Evolutionary conservation across 768 basidiomycete species (phyloP).

Genomic region (Pisolithus tinctorius): DNA sequence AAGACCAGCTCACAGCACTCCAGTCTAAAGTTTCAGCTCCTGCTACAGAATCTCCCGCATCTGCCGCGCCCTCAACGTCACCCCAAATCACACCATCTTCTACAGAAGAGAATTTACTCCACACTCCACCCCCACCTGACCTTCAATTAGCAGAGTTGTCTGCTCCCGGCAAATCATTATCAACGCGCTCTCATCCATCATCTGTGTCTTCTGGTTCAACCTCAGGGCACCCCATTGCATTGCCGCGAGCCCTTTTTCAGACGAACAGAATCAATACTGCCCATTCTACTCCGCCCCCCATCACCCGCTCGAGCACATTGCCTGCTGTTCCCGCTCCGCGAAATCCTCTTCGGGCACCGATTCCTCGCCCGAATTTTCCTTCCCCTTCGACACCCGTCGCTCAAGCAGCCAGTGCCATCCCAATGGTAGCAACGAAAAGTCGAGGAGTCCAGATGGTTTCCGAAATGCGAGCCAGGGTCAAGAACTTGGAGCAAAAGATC

Average conservation of each 20-base stretch:
- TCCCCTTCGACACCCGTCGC: slow-evolving; percentile 32
- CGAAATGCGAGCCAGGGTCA: slow-evolving; percentile 83
- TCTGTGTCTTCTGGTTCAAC: slow-evolving; percentile 25
- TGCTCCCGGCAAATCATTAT: slow-evolving; percentile 35
- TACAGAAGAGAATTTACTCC: slow-evolving; percentile 51
- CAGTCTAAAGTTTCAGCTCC: slow-evolving; percentile 26
- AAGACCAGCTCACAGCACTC: slow-evolving; percentile 56
- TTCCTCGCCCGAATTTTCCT: slow-evolving; percentile 33
- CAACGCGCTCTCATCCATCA: slow-evolving; percentile 28
- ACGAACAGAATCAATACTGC: slow-evolving; percentile 34
- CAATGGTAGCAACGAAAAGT: slow-evolving; percentile 52
- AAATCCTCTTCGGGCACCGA: slow-evolving; percentile 38
- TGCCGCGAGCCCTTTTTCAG: slow-evolving; percentile 47
- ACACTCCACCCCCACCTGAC: slow-evolving; percentile 52
- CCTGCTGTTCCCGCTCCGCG: slow-evolving; percentile 46
- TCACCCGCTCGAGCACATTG: slow-evolving; percentile 53
- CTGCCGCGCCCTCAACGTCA: slow-evolving; percentile 25
- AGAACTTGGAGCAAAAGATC: slow-evolving; percentile 78
- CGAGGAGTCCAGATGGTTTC: slow-evolving; percentile 90
- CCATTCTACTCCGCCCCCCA: slow-evolving; percentile 39
- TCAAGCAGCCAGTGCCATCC: slow-evolving; percentile 19
- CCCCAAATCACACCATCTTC: slow-evolving; percentile 24
- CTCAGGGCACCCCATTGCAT: slow-evolving; percentile 40
- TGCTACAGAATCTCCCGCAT: slow-evolving; percentile 19
- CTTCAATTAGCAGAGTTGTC: slow-evolving; percentile 54